Percentiles rank a stretch among this genome's conserved stretches.
phyloP scores from a whole-genome alignment of 495 filamentous ascomycete genomes.

The Penicillium nucicola region DNA sequence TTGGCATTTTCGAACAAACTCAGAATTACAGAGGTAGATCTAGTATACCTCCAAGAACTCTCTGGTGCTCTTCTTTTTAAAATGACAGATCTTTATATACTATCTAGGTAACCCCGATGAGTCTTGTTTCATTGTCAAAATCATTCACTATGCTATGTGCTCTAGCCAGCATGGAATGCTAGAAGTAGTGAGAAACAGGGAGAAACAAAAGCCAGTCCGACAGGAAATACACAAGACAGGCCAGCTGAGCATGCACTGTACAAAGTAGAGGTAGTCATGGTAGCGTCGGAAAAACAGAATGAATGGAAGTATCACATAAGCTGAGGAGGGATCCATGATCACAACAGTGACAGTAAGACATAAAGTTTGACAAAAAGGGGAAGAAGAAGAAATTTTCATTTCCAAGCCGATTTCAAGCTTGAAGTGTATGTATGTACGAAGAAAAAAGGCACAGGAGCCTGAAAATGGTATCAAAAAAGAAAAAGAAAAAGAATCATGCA shows the following conservation, averaged over 20 bases:
- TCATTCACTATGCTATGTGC: neutral
- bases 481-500: slow-evolving; percentile 12
- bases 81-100: too few species aligned
- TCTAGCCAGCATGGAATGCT: neutral
- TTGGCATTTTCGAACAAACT: too few species aligned
- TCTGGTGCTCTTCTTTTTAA: too few species aligned
- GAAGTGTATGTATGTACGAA: neutral
- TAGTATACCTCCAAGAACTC: too few species aligned
- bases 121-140: neutral
- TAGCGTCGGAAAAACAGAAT: too few species aligned
- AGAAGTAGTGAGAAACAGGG: too few species aligned
- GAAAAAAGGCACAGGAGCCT: slow-evolving; percentile 1
- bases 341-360: neutral
- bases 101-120: too few species aligned
- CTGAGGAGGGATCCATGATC: neutral
- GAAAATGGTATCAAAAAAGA: slow-evolving; percentile 17
- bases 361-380: neutral
- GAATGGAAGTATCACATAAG: neutral
- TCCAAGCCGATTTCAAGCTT: neutral
- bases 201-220: too few species aligned
- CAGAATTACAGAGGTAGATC: too few species aligned
- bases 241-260: neutral
- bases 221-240: neutral
- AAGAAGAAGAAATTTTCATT: neutral
- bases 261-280: too few species aligned